phyloP scores from a whole-genome alignment of 176 grass and related monocot genomes.

The Carex myosuroides region DNA sequence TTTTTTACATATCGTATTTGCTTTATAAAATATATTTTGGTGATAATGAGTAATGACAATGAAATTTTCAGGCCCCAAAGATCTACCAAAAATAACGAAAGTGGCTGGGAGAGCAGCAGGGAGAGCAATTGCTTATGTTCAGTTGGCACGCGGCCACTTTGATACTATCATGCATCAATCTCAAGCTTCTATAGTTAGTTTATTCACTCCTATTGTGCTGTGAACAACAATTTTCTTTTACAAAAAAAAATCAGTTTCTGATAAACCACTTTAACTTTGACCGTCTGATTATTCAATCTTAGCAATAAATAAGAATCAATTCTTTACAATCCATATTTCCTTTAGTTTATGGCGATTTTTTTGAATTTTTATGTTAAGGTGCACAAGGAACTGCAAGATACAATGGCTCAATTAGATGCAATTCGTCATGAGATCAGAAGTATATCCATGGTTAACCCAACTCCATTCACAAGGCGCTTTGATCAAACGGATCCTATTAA shows the following conservation, averaged over 20 bases:
- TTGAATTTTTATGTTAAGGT: constrained; percentile 33
- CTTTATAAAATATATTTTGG: background rate
- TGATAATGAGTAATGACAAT: background rate
- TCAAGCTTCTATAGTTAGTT: constrained; percentile 53
- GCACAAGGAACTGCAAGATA: constrained; percentile 86
- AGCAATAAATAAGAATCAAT: background rate
- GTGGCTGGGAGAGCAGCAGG: constrained; percentile 60
- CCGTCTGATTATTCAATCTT: background rate
- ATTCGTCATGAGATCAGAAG: constrained; percentile 92
- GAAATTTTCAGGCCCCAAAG: constrained; percentile 50
- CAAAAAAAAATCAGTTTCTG: background rate
- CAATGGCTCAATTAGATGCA: constrained; percentile 67
- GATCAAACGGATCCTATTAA: constrained; percentile 21
- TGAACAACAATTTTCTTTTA: background rate
- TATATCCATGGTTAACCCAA: constrained; percentile 60
- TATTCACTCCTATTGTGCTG: background rate
- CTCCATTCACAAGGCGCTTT: constrained; percentile 34
- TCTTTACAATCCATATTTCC: background rate
- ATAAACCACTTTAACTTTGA: background rate
- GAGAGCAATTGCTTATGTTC: constrained; percentile 58
- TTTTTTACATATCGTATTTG: background rate
- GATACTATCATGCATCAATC: constrained; percentile 63
- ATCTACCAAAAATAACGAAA: constrained; percentile 67
- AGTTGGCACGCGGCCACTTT: constrained; percentile 55
- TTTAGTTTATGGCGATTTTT: background rate